These are phyloP conservation scores for Stereocaulon alpinum DNA, from an alignment of 495 filamentous ascomycete species.

Conservation along the genomic window DNA sequence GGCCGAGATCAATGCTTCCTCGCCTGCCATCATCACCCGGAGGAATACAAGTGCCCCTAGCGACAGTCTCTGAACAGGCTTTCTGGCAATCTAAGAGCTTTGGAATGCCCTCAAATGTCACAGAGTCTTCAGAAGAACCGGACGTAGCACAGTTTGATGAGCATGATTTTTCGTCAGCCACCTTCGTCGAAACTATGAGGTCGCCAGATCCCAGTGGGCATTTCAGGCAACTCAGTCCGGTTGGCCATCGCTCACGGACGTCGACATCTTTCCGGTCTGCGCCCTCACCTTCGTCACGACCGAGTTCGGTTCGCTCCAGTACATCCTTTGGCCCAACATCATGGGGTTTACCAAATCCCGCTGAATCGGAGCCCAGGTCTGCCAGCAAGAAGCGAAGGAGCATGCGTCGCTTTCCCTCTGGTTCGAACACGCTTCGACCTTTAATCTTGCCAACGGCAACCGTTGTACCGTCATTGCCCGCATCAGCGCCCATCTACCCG, in stretches of 20 bases:
- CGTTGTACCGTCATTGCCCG: constrained; percentile 18
- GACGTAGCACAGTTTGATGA: neutral
- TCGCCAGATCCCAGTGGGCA: constrained; percentile 7
- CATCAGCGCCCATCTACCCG: constrained; percentile 23
- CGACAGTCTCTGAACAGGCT: constrained; percentile 17
- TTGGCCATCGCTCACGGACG: constrained; percentile 10
- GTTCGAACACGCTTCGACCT: constrained; percentile 29
- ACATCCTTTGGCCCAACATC: constrained; percentile 18
- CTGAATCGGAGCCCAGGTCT: constrained; percentile 10
- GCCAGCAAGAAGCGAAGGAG: constrained; percentile 20
- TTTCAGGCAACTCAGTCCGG: constrained; percentile 1
- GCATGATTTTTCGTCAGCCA: neutral
- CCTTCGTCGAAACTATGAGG: neutral
- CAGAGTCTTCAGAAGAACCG: constrained; percentile 11
- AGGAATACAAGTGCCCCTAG: constrained; percentile 17
- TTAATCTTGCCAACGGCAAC: constrained; percentile 26
- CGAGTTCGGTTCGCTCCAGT: constrained; percentile 19
- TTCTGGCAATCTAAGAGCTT: constrained; percentile 13
- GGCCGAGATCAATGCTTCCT: constrained; percentile 25
- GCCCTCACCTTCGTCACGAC: constrained; percentile 20
- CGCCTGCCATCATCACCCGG: constrained; percentile 21
- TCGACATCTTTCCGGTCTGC: constrained; percentile 24
- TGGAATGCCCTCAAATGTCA: constrained; percentile 12
- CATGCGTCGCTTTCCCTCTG: constrained; percentile 32
- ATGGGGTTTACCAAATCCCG: constrained; percentile 17